A percentile compares a stretch with the other conserved stretches of the same genome.
These are phyloP conservation scores for Neolentinus lepideus DNA, from an alignment of 1,284 basidiomycete genomes.

Conservation along the genomic window DNA sequence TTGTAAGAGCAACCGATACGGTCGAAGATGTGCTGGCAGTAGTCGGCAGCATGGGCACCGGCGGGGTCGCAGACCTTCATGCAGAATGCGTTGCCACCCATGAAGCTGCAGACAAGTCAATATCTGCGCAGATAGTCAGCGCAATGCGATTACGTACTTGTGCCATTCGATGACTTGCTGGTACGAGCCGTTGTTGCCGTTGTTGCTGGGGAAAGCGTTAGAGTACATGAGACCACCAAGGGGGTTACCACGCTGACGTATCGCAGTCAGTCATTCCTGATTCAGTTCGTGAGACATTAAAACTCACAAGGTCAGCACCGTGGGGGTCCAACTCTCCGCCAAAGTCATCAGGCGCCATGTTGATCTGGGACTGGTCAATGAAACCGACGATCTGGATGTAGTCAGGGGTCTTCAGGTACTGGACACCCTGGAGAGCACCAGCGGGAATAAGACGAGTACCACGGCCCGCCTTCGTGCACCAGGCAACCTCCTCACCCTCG, in stretches of 20 bases:
- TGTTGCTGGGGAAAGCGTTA: constrained; percentile 31
- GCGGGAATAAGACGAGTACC: constrained; percentile 61
- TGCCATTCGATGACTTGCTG: constrained; percentile 38
- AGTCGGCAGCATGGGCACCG: constrained; percentile 29
- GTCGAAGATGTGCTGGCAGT: constrained; percentile 41
- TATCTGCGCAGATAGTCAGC: not conserved
- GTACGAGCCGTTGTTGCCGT: constrained; percentile 25
- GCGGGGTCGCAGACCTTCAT: constrained; percentile 45
- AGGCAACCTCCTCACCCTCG: constrained; percentile 65
- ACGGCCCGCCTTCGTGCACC: constrained; percentile 64
- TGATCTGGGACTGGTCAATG: constrained; percentile 54
- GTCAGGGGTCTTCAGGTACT: constrained; percentile 56
- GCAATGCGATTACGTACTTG: constrained; percentile 23
- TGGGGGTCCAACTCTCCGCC: constrained; percentile 67
- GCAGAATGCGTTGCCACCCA: constrained; percentile 41
- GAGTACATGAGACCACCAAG: constrained; percentile 46
- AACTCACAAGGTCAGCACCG: constrained; percentile 43
- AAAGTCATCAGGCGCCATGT: constrained; percentile 45
- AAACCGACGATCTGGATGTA: constrained; percentile 61
- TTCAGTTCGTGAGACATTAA: constrained; percentile 1
- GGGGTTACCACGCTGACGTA: constrained; percentile 38
- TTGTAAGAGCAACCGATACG: constrained; percentile 45
- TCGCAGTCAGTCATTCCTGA: not conserved
- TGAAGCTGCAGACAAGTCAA: constrained; percentile 25
- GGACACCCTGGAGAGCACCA: constrained; percentile 56